Base-by-base conservation (phyloP, 2,329 filamentous ascomycete genomes). In the Escovopsis sp. region DNA sequence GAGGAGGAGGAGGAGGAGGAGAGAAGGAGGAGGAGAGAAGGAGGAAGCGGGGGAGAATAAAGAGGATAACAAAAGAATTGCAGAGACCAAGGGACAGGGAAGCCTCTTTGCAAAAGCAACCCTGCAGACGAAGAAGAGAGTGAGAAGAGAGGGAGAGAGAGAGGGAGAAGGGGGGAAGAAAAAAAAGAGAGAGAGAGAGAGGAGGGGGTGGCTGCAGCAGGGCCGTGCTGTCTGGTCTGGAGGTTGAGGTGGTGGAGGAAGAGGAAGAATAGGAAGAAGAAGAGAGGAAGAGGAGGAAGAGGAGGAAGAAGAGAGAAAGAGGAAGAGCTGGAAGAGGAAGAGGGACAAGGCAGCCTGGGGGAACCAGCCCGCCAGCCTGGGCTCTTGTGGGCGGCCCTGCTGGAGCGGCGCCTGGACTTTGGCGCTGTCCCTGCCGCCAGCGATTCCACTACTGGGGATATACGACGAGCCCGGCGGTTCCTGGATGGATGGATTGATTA, bases 171-270 rank as follows among this genome's bases (percentile, higher is more conserved):
- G 15, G 15, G 15, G 15, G 15, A 15, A 15, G 15, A 49, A 57
- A 58, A 51, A 52, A 55, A 56, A 56, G 51, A 50, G 56, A 53
- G 49, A 40, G 49, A 47, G 46, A 44, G 42, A 46, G 54, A 50
- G 53, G 53, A 63, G 67, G 67, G 65, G 59, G 64, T 41, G 44
- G 44, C 44, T 42, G 60, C 63, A 63, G 64, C 64, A 62, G 62
- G 59, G 64, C 62, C 64, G 55, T 58, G 50, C 54, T 55, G 53
- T 55, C 55, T 46, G 53, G 23, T 23, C 23, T 23, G 23, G 23
- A 23, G 23, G 23, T 23, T 23, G 23, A 30, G 36, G 34, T 26
- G 43, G 47, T 48, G 52, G 42, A 48, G 42, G 45, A 45, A 33
- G 44, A 46, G 49, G 47, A 51, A 51, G 47, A 49, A 48, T 42